Evolutionary conservation across 345 rosid genomes (phyloP).

Genomic region (Nasturtium officinale): DNA sequence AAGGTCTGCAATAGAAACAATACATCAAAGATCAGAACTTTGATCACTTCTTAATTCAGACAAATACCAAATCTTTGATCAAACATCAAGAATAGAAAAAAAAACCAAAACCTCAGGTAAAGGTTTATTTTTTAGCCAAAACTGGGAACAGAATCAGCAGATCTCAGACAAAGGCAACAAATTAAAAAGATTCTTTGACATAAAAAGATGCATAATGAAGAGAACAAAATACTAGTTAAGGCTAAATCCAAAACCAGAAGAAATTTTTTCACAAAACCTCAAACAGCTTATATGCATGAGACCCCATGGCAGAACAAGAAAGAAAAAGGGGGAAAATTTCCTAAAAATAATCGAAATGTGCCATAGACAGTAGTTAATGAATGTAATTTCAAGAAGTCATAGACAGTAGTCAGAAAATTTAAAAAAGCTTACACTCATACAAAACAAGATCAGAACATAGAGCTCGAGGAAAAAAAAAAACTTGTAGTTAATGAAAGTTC

Average conservation of each 20-base stretch:
- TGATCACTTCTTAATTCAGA: constrained; percentile 3
- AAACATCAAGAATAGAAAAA: constrained; percentile 13
- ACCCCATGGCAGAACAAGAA: constrained; percentile 1
- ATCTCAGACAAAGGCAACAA: constrained; percentile 26
- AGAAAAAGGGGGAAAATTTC: background rate
- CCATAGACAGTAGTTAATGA: no score
- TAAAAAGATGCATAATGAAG: constrained; percentile 6
- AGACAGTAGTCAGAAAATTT: background rate
- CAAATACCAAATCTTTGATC: constrained; percentile 9
- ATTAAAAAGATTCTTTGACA: constrained; percentile 9
- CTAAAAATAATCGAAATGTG: constrained; percentile 1
- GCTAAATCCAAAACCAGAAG: constrained; percentile 2
- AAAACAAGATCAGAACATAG: constrained; percentile 39
- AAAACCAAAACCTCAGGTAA: constrained; percentile 21
- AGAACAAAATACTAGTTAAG: background rate
- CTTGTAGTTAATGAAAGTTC: constrained; percentile 19
- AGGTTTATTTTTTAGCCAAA: background rate
- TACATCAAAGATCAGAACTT: constrained; percentile 15
- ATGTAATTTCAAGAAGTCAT: constrained; percentile 2
- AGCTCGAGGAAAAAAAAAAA: constrained; percentile 20
- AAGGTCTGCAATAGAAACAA: constrained; percentile 31
- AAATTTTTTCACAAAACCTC: constrained; percentile 18
- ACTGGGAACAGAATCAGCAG: constrained; percentile 9
- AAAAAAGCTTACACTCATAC: constrained; percentile 3
- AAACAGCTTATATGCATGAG: constrained; percentile 16